phyloP scores from a whole-genome alignment of 2,329 filamentous ascomycete species.

The Dichotomopilus funicola region DNA sequence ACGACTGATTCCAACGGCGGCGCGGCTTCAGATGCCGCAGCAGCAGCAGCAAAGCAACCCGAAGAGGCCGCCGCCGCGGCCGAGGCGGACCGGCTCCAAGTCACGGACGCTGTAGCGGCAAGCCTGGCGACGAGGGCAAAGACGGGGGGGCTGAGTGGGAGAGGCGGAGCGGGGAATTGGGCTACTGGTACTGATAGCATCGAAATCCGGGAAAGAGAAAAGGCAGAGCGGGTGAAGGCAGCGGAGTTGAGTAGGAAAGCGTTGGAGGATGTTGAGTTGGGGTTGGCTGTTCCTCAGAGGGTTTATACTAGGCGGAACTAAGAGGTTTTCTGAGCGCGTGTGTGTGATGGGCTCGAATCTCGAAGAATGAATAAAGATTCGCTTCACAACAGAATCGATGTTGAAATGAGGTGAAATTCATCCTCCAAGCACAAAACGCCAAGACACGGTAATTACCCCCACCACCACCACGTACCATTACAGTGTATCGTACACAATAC shows the following conservation, averaged over 20 bases:
- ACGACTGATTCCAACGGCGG: conserved; percentile 27
- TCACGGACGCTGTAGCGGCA: conserved; percentile 26
- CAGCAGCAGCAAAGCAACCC: conserved; percentile 18
- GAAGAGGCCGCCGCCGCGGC: conserved; percentile 24
- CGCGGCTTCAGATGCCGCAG: conserved; percentile 23
- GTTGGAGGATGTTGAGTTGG: conserved; percentile 36
- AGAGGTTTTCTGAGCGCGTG: no score
- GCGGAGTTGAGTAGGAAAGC: conserved; percentile 24
- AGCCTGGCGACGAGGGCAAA: conserved; percentile 21
- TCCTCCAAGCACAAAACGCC: no score
- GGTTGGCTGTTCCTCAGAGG: conserved; percentile 40
- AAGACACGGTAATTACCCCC: no score
- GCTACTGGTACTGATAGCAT: conserved; percentile 20
- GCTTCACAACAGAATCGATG: no score
- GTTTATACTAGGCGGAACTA: conserved; percentile 29
- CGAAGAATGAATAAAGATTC: no score
- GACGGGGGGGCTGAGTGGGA: conserved; percentile 33
- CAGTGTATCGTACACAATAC: background rate
- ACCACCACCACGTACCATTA: background rate
- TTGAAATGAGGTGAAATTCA: no score
- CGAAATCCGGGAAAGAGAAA: no score
- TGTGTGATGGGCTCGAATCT: no score
- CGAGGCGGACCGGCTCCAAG: conserved; percentile 29
- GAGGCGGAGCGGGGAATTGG: conserved; percentile 56
- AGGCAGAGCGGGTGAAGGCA: conserved; percentile 18